Evolutionary conservation across 805 yeast genomes (phyloP), one percentile per base, ranked within the genome.

Genomic region (Yarrowia osloensis): DNA sequence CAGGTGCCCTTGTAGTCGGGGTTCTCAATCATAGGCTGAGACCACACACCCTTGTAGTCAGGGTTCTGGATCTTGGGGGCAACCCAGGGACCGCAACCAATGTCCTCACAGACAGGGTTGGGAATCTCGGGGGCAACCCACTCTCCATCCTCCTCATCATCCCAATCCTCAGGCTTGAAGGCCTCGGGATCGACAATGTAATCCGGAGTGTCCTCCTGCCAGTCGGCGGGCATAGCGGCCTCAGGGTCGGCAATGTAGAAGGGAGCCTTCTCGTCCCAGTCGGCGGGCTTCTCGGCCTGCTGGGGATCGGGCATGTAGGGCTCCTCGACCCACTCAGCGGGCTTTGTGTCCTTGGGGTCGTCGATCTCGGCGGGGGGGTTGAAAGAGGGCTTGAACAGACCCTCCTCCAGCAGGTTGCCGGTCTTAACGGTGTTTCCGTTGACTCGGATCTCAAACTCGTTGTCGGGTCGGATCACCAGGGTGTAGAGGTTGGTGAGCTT

Each of bases 101-200:
- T 71, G 15, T 74, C 72, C 33, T 78, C 81, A 77, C 98, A 92
- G 68, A 80, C 85, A 12, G 97, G 97, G 75, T 92, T 92, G 52
- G 79, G 79, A 55, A 91, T 81, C 57, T 80, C 76, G 28, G 94
- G 92, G 2, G 92, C 88, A 49, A 80, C 73, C 96, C 96, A 93
- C 73, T 82, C 87, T 5, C 97, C 97, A 74, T 91, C 97, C 74
- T 89, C 93, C 71, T 88, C 93, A 47, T 90, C 97, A 74, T 90
- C 90, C 97, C 97, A 92, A 73, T 84, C 88, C 52, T 81, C 88
- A 21, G 97, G 97, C 72, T 81, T 84, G 35, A 69, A 73, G 31
- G 90, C 88, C 1, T 79, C 81, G 44, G 96, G 91, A 75, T 92
- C 95, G 12, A 83, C 77, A 67, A 93, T 85, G 69, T 77, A 84